Evolutionary conservation across 257 asterid species (phyloP).

Genomic region (Solanum lycopersicoides): DNA sequence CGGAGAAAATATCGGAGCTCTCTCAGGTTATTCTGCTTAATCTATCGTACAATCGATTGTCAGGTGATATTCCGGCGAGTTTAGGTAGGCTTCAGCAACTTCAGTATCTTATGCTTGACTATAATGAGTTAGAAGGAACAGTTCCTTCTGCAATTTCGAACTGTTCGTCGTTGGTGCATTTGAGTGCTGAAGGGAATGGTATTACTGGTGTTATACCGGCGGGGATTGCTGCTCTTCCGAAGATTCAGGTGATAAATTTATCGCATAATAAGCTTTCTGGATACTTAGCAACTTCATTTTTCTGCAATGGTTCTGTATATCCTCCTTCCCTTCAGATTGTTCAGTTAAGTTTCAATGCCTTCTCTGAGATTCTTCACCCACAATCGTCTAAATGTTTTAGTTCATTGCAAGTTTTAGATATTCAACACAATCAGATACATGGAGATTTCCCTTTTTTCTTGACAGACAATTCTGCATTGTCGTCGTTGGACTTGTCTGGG

Average conservation of each 20-base stretch:
- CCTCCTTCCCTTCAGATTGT: conserved; percentile 39
- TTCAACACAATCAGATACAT: conserved; percentile 28
- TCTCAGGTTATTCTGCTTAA: conserved; percentile 30
- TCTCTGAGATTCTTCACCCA: conserved; percentile 24
- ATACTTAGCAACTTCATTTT: conserved; percentile 32
- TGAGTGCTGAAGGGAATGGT: conserved; percentile 54
- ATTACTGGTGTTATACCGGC: conserved; percentile 52
- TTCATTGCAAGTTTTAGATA: conserved; percentile 32
- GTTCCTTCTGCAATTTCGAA: conserved; percentile 64
- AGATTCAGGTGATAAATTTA: conserved; percentile 30
- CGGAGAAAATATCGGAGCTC: conserved; percentile 18
- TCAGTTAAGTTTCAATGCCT: conserved; percentile 44
- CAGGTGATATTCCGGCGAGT: conserved; percentile 47
- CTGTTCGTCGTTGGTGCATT: conserved; percentile 53
- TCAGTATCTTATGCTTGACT: conserved; percentile 43
- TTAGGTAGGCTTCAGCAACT: conserved; percentile 40
- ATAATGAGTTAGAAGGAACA: conserved; percentile 44
- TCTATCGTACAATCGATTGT: conserved; percentile 33
- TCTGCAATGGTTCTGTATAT: conserved; percentile 40
- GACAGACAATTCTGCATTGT: conserved; percentile 23
- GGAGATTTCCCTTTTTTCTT: conserved; percentile 36
- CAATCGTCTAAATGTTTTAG: conserved; percentile 21
- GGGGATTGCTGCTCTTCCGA: conserved; percentile 40
- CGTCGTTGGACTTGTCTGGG: conserved; percentile 47
- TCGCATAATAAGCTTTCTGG: conserved; percentile 51